Evolutionary conservation across 371 early-diverging fungal species (phyloP), one percentile per base, ranked within the genome.

Genomic region (Apophysomyces variabilis): DNA sequence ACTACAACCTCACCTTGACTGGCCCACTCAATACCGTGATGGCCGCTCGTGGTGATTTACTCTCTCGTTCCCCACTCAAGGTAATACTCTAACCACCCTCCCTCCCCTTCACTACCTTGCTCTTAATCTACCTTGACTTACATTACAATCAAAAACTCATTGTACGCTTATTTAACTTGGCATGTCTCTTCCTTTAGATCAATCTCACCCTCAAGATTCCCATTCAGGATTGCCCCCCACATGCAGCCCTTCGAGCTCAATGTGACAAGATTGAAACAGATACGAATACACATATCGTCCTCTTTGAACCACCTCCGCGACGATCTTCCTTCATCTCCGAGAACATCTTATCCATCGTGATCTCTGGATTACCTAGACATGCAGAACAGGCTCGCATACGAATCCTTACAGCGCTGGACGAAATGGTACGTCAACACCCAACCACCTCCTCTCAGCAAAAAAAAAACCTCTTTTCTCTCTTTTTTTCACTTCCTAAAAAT

Each of bases 1-100:
- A 74, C 56, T 72, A 74, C 65, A 82, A 82, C 63, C 60, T 79
- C 36, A 82, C 82, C 16, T 59, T 82, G 54, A 72, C 71, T 56
- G 82, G 82, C 44, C 74, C 76, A 63, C 61, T 70, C 47, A 67
- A 71, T 38, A 66, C 73, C 69, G 75, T 82, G 58, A 74, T 72
- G 70, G 70, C 77, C 57, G 76, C 78, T 32, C 77, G 82, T 66
- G 74, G 78, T 58, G 79, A 82, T 62, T 68, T 82, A 63, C 62
- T 82, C 38, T 64, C 69, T 38, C 61, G 67, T 68, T 79, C 77
- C 54, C 82, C 79, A 57, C 66, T 76, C 43, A 75, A 79, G 76
- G 82, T 82, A 82, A 68, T 26, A 60, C 44, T 46, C 12, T 59
- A 37, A 37, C 14, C 9, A 12, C 12, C 32, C 0, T 26, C 60